A percentile compares a stretch with the other conserved stretches of the same genome.
Conservation (phyloP, 805 yeast species). For the Blastobotrys mokoenaii region DNA sequence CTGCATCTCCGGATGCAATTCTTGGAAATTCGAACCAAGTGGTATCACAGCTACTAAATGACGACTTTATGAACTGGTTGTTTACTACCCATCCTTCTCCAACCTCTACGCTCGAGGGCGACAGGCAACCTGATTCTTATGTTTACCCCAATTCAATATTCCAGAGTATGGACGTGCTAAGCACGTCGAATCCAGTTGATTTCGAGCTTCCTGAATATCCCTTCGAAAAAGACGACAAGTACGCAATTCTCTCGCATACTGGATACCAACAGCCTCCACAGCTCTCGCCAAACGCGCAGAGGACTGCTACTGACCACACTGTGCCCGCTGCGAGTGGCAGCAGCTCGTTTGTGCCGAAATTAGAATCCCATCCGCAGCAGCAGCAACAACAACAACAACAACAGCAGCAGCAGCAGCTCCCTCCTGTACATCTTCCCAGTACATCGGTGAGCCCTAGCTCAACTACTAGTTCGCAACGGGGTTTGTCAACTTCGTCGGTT, state of each 20-base stretch:
- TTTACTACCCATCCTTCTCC: not conserved
- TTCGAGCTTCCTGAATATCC: too few relatives aligned
- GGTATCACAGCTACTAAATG: slow-evolving; percentile 16
- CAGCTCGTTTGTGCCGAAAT: too few relatives aligned
- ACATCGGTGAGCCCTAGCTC: too few relatives aligned
- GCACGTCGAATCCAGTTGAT: too few relatives aligned
- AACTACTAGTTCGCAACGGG: too few relatives aligned
- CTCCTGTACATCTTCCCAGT: not conserved
- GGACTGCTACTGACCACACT: not conserved
- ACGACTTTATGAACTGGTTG: slow-evolving; percentile 19
- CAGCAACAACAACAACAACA: not conserved
- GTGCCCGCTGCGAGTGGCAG: not conserved
- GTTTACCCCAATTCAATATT: not conserved
- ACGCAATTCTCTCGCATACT: too few relatives aligned
- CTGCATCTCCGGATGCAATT: slow-evolving; percentile 15
- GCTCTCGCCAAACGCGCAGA: not conserved
- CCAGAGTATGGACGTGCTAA: not conserved
- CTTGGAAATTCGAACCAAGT: slow-evolving; percentile 17
- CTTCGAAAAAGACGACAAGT: too few relatives aligned
- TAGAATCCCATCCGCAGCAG: too few relatives aligned
- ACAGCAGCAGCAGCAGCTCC: not conserved
- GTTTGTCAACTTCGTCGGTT: too few relatives aligned
- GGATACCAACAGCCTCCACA: not conserved
- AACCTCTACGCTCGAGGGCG: too few relatives aligned
- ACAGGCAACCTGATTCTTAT: not conserved